A percentile compares a stretch with the other conserved stretches of the same genome.
phyloP scores from a whole-genome alignment of 2,329 filamentous ascomycete species.

The Alternaria brassicicola region DNA sequence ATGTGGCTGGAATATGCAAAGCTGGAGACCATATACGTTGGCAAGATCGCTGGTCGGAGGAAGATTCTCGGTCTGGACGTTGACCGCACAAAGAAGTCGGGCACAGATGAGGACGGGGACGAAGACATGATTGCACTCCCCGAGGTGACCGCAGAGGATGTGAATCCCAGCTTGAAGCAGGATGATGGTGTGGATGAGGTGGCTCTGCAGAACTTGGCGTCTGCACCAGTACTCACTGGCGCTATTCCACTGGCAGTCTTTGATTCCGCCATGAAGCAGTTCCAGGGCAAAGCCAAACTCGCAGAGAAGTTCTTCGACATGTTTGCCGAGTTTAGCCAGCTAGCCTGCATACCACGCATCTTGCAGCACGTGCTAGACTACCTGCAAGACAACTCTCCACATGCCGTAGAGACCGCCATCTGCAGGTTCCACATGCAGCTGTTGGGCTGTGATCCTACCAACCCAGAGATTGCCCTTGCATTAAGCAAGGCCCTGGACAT shows the following conservation, averaged over 20 bases:
- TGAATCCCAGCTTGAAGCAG: slow-evolving; percentile 61
- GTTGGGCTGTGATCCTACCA: slow-evolving; percentile 66
- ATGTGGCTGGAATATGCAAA: slow-evolving; percentile 91
- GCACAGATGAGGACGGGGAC: slow-evolving; percentile 55
- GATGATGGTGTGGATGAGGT: slow-evolving; percentile 58
- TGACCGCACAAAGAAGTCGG: slow-evolving; percentile 51
- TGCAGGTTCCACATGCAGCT: slow-evolving; percentile 76
- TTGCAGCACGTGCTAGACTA: slow-evolving; percentile 73
- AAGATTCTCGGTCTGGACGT: slow-evolving; percentile 68
- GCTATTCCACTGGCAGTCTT: slow-evolving; percentile 93
- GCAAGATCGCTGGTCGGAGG: slow-evolving; percentile 76
- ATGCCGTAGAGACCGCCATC: slow-evolving; percentile 62
- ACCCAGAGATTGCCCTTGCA: slow-evolving; percentile 74
- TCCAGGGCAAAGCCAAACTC: slow-evolving; percentile 68
- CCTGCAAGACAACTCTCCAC: slow-evolving; percentile 66
- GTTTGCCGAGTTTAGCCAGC: slow-evolving; percentile 71
- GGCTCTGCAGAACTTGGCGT: slow-evolving; percentile 67
- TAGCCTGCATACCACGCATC: slow-evolving; percentile 70
- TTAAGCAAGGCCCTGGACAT: slow-evolving; percentile 69
- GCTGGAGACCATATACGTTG: slow-evolving; percentile 90
- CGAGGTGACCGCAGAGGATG: slow-evolving; percentile 66
- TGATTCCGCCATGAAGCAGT: slow-evolving; percentile 80
- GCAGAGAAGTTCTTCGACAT: slow-evolving; percentile 81
- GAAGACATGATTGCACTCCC: slow-evolving; percentile 61
- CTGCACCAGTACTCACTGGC: slow-evolving; percentile 85